Conservation (phyloP, 2,329 filamentous ascomycete genomes). For the Ceratocystis cacaofunesta region DNA sequence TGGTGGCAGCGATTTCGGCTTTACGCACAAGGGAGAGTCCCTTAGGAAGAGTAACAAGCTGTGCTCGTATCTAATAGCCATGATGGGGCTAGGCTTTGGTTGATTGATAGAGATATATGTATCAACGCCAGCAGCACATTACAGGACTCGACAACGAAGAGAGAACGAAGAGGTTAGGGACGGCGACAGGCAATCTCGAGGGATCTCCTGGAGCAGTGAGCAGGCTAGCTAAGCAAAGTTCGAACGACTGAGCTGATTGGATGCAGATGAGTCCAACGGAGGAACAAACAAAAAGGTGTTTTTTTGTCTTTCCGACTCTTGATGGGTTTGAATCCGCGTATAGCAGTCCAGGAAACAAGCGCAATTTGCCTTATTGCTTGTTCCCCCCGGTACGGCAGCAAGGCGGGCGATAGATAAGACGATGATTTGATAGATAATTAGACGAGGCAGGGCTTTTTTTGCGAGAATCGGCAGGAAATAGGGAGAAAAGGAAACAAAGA, state of each 20-base stretch:
- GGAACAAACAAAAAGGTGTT: not conserved
- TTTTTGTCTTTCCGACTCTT: not conserved
- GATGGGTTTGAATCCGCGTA: not conserved
- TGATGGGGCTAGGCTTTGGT: not conserved
- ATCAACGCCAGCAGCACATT: slow-evolving; percentile 3
- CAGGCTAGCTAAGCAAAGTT: not conserved
- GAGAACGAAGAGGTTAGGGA: not conserved
- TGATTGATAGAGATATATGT: not conserved
- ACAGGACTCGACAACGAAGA: not conserved
- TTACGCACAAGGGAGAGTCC: slow-evolving; percentile 68
- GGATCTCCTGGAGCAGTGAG: not conserved
- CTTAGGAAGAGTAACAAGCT: slow-evolving; percentile 63
- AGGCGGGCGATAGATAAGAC: not conserved
- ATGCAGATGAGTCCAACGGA: not conserved
- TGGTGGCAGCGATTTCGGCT: slow-evolving; percentile 64
- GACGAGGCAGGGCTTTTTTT: not conserved
- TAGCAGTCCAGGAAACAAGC: not conserved
- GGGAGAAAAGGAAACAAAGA: not conserved
- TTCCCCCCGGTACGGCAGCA: not conserved
- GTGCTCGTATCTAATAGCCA: slow-evolving; percentile 49
- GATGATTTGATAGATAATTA: not conserved
- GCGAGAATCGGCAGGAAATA: not conserved
- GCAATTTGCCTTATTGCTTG: not conserved
- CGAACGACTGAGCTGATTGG: not conserved
- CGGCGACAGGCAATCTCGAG: not conserved